A percentile compares a stretch with the other conserved stretches of the same genome.
Conservation (phyloP, 768 basidiomycete genomes). For the Panaeolus papilionaceus region DNA sequence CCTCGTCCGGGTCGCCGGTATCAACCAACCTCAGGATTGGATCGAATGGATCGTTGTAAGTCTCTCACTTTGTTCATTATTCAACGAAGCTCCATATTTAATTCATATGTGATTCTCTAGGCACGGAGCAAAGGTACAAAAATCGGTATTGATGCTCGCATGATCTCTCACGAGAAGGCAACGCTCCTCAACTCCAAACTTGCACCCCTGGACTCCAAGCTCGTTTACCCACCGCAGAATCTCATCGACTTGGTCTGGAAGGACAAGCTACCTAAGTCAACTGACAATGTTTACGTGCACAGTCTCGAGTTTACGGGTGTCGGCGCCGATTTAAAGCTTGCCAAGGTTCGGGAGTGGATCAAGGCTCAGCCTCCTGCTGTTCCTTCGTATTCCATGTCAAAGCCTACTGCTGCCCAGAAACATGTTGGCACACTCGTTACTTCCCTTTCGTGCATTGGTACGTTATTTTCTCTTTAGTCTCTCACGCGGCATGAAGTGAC, state of each 20-base stretch:
- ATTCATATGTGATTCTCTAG: slow-evolving; percentile 23
- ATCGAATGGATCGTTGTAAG: slow-evolving; percentile 76
- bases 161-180: slow-evolving; percentile 79
- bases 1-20: slow-evolving; percentile 60
- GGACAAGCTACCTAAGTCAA: slow-evolving; percentile 74
- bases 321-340: slow-evolving; percentile 75
- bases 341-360: slow-evolving; percentile 75
- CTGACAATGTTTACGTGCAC: slow-evolving; percentile 71
- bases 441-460: slow-evolving; percentile 75
- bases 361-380: slow-evolving; percentile 59
- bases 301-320: slow-evolving; percentile 72
- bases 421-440: slow-evolving; percentile 74
- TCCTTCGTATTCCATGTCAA: slow-evolving; percentile 65
- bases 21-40: slow-evolving; percentile 71
- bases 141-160: slow-evolving; percentile 86
- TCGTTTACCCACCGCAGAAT: slow-evolving; percentile 85
- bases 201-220: slow-evolving; percentile 58
- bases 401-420: slow-evolving; percentile 64
- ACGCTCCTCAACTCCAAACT: slow-evolving; percentile 64
- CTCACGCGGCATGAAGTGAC: slow-evolving; percentile 20
- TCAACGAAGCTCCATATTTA: neutral
- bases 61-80: slow-evolving; percentile 17
- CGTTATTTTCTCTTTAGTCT: slow-evolving; percentile 28
- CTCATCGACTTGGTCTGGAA: slow-evolving; percentile 85
- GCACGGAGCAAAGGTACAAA: slow-evolving; percentile 50